Percentiles rank a stretch among this genome's conserved stretches.
phyloP scores from a whole-genome alignment of 306 rosid species.

The Fragaria iinumae region DNA sequence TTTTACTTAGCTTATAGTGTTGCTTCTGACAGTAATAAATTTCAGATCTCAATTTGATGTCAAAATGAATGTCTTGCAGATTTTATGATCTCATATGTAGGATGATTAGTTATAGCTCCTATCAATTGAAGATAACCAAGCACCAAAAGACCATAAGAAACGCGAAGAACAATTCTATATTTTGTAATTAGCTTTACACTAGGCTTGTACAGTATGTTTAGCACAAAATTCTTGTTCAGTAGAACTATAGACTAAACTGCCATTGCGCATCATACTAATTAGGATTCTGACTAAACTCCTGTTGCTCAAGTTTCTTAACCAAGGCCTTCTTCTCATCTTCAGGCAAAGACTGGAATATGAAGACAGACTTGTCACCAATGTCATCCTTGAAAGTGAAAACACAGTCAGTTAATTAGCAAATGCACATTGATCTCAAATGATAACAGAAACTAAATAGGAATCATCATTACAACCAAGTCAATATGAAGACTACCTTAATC shows the following conservation, averaged over 20 bases:
- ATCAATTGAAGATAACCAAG: not conserved
- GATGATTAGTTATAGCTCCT: not conserved
- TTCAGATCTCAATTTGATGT: not conserved
- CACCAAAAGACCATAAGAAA: not conserved
- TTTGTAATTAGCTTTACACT: not conserved
- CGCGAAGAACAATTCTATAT: not conserved
- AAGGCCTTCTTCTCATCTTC: conserved; percentile 64
- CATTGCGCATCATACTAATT: conserved; percentile 9
- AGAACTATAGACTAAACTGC: not conserved
- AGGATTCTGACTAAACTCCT: conserved; percentile 22
- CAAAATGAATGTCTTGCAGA: not conserved
- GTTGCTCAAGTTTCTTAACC: conserved; percentile 66
- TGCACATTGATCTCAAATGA: not conserved
- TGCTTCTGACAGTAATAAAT: not conserved
- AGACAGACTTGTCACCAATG: conserved; percentile 90
- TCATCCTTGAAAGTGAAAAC: conserved; percentile 57
- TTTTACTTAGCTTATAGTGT: not conserved
- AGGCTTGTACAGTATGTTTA: not conserved
- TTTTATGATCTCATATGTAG: not conserved
- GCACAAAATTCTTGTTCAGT: conserved; percentile 7
- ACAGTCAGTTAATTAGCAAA: conserved; percentile 21
- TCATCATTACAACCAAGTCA: not conserved
- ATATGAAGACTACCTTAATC: conserved; percentile 55
- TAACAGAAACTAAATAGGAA: conserved; percentile 7
- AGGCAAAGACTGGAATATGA: conserved; percentile 64